Base-by-base conservation (phyloP, 208 protist genomes). In the Leishmania amazonensis region DNA sequence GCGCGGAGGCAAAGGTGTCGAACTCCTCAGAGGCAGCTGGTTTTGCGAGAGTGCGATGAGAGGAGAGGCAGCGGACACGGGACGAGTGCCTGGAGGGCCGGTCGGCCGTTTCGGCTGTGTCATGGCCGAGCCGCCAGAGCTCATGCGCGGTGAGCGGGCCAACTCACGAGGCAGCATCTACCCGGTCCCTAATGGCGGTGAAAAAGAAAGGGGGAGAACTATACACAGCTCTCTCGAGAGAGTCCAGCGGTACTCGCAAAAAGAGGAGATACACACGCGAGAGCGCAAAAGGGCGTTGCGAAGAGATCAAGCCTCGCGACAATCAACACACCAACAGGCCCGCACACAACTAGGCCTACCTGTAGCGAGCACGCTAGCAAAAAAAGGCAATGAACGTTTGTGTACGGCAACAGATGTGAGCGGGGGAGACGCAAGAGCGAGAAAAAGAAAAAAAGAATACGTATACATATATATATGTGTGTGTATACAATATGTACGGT, bases 131-230 rank as follows among this genome's bases (percentile, higher is more conserved):
- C 58, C n/a, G 7, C 45, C 75, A 13, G 79, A 82, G 74, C 78
- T 77, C n/a, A 80, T 72, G 47, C 81, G 83, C n/a, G 77, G 80
- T 19, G 85, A 74, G 3, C 85, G 64, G 17, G 79, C 72, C 7
- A 90, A 73, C 21, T 91, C 87, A 24, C 85, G 85, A 45, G 90
- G 85, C 1, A 88, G 78, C 83, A 88, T 89, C 42, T 1, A 11
- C 7, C 47, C 47, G 11, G 35, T 49, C 21, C 15, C 40, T 51
- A 76, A 8, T 53, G 31, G 4, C 28, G 73, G 71, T 28, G 31
- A 31, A 7, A 42, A 42, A 28, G n/a, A 40, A 42, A 64, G 8
- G 42, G 40, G 19, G 24, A 62, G 13, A 13, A 67, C 11, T 67
- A 40, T 67, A 19, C n/a, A 19, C 60, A 4, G 13, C 60, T 67